Conservation (phyloP, 78 protist genomes). For the Paratrimastix pyriformis region DNA sequence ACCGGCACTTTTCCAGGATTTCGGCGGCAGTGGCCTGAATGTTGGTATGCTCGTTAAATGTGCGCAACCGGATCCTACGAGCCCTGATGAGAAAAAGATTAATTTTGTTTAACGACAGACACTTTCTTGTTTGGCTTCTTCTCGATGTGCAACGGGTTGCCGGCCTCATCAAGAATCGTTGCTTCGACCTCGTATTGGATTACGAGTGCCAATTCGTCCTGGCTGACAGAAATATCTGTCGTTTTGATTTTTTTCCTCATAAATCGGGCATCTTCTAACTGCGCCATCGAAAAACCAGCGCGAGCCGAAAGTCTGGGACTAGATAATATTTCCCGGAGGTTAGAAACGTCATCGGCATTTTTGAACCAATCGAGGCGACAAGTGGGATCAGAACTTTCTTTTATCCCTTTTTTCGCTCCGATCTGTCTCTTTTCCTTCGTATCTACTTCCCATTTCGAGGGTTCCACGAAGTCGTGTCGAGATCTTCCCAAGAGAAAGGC, state of each 20-base stretch:
- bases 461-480: no score
- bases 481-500: no score
- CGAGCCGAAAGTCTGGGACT: no score
- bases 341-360: no score
- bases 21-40: conserved; percentile 1
- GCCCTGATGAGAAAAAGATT: no score
- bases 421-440: no score
- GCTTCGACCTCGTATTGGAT: conserved; percentile 25
- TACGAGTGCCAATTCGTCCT: conserved; percentile 1
- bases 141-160: conserved; percentile 11
- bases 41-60: conserved; percentile 10
- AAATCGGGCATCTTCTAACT: conserved; percentile 17
- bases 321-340: no score
- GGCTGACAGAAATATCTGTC: neutral
- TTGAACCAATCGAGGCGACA: no score
- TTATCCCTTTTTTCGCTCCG: no score
- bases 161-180: neutral
- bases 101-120: neutral
- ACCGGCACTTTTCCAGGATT: conserved; percentile 3
- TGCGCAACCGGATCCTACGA: neutral
- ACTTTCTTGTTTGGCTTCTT: neutral
- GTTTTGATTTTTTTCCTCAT: conserved; percentile 17
- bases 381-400: no score
- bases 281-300: no score
- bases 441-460: no score